Conservation (phyloP, 2,329 filamentous ascomycete genomes). For the Monosporascus sp. region DNA sequence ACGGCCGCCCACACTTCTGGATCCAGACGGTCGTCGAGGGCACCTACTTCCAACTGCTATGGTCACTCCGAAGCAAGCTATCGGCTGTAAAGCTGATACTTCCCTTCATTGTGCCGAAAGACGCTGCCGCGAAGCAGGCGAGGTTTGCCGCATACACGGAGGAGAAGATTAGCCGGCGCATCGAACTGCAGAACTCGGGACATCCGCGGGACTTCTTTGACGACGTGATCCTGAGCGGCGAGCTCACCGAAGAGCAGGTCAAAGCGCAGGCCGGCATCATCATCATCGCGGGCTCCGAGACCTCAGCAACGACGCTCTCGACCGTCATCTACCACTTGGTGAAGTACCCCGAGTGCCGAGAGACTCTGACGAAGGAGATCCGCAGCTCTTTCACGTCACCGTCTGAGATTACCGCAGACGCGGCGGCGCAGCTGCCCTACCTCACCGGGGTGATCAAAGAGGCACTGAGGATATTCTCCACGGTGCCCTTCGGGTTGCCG, state of each 20-base stretch:
- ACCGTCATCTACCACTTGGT: conserved; percentile 33
- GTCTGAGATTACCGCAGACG: conserved; percentile 11
- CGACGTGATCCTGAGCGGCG: conserved; percentile 11
- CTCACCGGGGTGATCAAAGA: conserved; percentile 22
- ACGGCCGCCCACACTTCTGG: conserved; percentile 19
- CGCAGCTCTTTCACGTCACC: conserved; percentile 24
- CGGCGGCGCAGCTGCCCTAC: conserved; percentile 13
- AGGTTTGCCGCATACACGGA: conserved; percentile 18
- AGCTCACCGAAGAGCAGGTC: conserved; percentile 12
- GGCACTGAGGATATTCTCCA: conserved; percentile 17
- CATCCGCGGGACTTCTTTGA: conserved; percentile 14
- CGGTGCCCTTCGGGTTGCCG: conserved; percentile 20
- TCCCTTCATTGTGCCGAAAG: conserved; percentile 15
- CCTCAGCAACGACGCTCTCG: conserved; percentile 33
- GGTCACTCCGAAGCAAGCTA: conserved; percentile 10
- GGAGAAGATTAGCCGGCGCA: conserved; percentile 14
- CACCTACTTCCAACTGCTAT: conserved; percentile 16
- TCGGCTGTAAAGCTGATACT: conserved; percentile 12
- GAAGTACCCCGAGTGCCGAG: conserved; percentile 26
- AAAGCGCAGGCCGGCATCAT: conserved; percentile 17
- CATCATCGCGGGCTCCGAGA: conserved; percentile 38
- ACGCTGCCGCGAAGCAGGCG: conserved; percentile 11
- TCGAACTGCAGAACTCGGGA: conserved; percentile 7
- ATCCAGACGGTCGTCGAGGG: conserved; percentile 20
- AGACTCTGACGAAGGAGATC: conserved; percentile 31